phyloP scores from a whole-genome alignment of 768 basidiomycete genomes.

The Brasilioporus rufonigricans region DNA sequence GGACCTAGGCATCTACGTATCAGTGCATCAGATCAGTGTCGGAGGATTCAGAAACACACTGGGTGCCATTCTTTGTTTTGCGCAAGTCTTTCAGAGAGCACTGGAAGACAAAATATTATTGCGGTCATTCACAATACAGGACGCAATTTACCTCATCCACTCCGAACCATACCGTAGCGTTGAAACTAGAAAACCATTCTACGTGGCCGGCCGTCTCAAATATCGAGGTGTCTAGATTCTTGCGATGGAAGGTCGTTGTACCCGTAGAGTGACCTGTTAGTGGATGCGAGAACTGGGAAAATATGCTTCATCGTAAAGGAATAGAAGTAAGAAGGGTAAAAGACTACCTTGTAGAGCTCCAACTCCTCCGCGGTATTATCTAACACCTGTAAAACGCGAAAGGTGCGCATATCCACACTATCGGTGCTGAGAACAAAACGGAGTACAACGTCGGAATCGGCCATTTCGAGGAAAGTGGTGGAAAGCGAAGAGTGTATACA shows the following conservation, averaged over 20 bases:
- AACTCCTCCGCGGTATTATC: constrained; percentile 28
- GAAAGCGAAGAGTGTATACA: not conserved
- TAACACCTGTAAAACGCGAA: constrained; percentile 37
- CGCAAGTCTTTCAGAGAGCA: constrained; percentile 47
- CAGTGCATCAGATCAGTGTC: not conserved
- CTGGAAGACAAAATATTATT: constrained; percentile 21
- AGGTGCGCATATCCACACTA: constrained; percentile 41
- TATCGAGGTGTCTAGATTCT: constrained; percentile 39
- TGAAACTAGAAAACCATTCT: constrained; percentile 47
- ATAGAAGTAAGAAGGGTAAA: not conserved
- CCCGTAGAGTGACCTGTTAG: constrained; percentile 41
- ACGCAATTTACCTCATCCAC: constrained; percentile 38
- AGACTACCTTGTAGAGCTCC: constrained; percentile 44
- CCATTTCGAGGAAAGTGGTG: constrained; percentile 21
- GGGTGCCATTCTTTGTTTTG: constrained; percentile 49
- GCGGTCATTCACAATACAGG: not conserved
- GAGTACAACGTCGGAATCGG: constrained; percentile 37
- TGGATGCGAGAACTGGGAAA: constrained; percentile 43
- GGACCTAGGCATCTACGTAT: constrained; percentile 35
- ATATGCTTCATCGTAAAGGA: not conserved
- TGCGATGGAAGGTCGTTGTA: constrained; percentile 48
- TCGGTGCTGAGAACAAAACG: constrained; percentile 36
- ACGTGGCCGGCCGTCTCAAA: constrained; percentile 56
- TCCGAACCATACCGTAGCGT: constrained; percentile 49
- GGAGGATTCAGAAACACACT: constrained; percentile 32